Base-by-base conservation (phyloP, 225 moss, liverwort and hornwort genomes). In the Thuidium tamariscinum region DNA sequence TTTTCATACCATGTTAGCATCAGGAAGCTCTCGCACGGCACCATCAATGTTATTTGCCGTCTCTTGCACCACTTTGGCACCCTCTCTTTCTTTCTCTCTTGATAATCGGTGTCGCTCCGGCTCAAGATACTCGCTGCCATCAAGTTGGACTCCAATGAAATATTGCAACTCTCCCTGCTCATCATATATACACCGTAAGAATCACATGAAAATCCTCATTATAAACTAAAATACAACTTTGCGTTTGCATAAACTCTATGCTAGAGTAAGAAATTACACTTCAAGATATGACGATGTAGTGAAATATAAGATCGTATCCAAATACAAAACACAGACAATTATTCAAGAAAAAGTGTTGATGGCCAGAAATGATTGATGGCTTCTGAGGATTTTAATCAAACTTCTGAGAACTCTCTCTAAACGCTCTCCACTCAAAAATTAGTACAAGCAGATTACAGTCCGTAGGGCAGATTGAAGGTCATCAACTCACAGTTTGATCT, bases 81-180 rank as follows among this genome's bases (percentile, higher is more conserved):
- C 96, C 83, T 95, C 92, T 83, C 92, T 88, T 88, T 96, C 96
- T 36, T 93, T 96, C 72, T 89, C 93, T 67, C 93, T 94, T 13
- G 95, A 95, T 34, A 98, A 86, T 59, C 95, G 88, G 71, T 91
- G 88, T 66, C 89, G 88, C 27, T 94, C 94, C 23, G 96, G 92
- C 83, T 95, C 94, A 14, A 95, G 91, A 54, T 98, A 95, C 86
- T 96, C 96, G 72, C 97, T 97, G 41, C 96, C 96, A 91, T 97
- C 97, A 65, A 97, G 92, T 83, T 97, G 97, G 17, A 97, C 97
- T 91, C 97, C 97, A 82, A 98, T 98, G 57, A 98, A 98, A 74
- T 98, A 98, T 55, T 98, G 96, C 89, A 98, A 84, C 87, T 98
- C 97, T 74, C 96, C 97, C 95, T 97, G 87, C 78, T 30, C 71